A percentile compares a stretch with the other conserved stretches of the same genome.
Evolutionary conservation across 2,329 filamentous ascomycete genomes (phyloP).

Genomic region (Verticillium albo-atrum): DNA sequence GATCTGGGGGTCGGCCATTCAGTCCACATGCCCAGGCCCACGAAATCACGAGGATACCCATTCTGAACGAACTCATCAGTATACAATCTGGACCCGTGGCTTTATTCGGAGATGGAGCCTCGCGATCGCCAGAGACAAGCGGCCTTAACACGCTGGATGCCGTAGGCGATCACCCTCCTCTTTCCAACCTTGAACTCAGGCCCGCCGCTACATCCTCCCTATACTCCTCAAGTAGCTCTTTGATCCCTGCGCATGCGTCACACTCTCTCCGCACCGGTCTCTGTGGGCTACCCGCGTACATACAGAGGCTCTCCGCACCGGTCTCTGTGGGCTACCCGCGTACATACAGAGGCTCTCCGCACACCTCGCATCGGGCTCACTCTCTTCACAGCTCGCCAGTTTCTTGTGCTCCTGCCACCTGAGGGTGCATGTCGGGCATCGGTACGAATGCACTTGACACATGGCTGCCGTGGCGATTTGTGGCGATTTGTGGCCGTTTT

Average conservation of each 20-base stretch:
- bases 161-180: no score
- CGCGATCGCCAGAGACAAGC: no score
- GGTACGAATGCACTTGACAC: conserved; percentile 31
- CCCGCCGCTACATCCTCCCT: conserved; percentile 6
- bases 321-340: conserved; percentile 24
- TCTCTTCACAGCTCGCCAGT: conserved; percentile 30
- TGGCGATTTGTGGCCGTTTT: no score
- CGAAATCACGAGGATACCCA: background rate
- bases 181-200: background rate
- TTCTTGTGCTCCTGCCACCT: conserved; percentile 28
- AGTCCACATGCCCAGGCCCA: background rate
- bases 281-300: conserved; percentile 29
- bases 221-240: conserved; percentile 22
- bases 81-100: background rate
- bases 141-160: no score
- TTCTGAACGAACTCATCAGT: background rate
- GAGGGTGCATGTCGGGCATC: conserved; percentile 24
- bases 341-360: conserved; percentile 31
- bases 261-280: conserved; percentile 27
- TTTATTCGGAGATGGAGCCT: background rate
- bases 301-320: conserved; percentile 28
- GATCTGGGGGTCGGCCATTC: background rate
- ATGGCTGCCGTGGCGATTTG: conserved; percentile 10
- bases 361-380: conserved; percentile 22
- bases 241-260: conserved; percentile 19